Base-by-base conservation (phyloP, 352 stramenopile species). In the Pythium coloratum region DNA sequence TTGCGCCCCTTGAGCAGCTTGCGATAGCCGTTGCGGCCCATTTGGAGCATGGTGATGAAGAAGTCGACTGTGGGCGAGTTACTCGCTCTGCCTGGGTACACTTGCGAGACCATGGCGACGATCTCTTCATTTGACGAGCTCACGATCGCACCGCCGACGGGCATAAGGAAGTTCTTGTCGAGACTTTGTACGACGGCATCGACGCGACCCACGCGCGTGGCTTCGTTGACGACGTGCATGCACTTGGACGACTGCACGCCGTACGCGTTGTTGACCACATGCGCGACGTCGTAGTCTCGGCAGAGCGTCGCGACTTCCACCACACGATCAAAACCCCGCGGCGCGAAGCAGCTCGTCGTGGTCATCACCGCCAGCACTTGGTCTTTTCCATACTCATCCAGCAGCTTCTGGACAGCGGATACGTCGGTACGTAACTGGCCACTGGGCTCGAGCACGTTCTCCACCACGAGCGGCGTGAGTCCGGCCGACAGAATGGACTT, bases 181-280 rank as follows among this genome's bases (percentile, higher is more conserved):
- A 98, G 98, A 67, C 90, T 98, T 71, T 98, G 97, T 32, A 99
- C 94, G 49, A 99, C 88, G 8, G 93, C 92, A 81, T 99, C 97
- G 7, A 99, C 97, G 42, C 95, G 84, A 6, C 95, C 97, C 30
- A 93, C 77, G 16, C 89, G 88, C 76, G 96, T 89, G 38, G 84
- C 84, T 20, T 95, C 70, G 74, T 98, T 97, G 33, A 99, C 81
- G 18, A 97, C 73, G 72, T 99, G 96, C 73, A 90, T 90, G 54
- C 94, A 99, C 62, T 90, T 88, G 59, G 80, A 86, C 72, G 95
- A 98, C 76, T 99, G 97, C 32, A 99, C 80, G 36, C 98, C 98
- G 72, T 99, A 99, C 28, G 97, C 98, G 75, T 99, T 99, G 82
- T 99, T 99, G 60, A 99, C 97, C 42, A 99, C 86, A 75, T 99